These are phyloP conservation scores for Chionographis japonica DNA, from an alignment of 106 monocot genomes.

Conservation along the genomic window DNA sequence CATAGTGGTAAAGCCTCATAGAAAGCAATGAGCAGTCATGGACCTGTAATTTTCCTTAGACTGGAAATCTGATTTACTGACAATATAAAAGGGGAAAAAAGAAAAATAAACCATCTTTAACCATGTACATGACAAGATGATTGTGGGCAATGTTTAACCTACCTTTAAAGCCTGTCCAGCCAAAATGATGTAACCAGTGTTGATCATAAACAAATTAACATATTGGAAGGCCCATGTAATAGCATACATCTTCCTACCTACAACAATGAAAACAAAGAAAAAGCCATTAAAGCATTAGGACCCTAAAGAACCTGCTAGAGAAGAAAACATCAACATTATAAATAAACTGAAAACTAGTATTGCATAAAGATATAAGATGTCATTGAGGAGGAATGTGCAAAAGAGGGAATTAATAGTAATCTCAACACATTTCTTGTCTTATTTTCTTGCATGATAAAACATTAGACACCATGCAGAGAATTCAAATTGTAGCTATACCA, in stretches of 20 bases:
- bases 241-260: slow-evolving; percentile 78
- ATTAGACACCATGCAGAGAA: neutral
- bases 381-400: neutral
- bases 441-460: neutral
- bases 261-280: slow-evolving; percentile 16
- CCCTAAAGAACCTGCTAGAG: too few relatives aligned
- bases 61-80: too few relatives aligned
- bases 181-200: slow-evolving; percentile 92
- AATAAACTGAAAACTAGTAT: too few relatives aligned
- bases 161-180: slow-evolving; percentile 97
- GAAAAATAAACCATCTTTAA: neutral
- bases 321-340: too few relatives aligned
- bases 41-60: too few relatives aligned
- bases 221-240: slow-evolving; percentile 93
- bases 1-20: too few relatives aligned
- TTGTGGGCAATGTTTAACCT: neutral
- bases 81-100: neutral
- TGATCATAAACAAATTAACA: slow-evolving; percentile 93
- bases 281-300: neutral
- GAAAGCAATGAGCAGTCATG: too few relatives aligned
- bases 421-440: neutral
- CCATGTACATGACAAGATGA: neutral
- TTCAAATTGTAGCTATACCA: slow-evolving; percentile 27
- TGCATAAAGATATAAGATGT: neutral
- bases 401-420: too few relatives aligned